A percentile compares a stretch with the other conserved stretches of the same genome.
These are phyloP conservation scores for Chlamydomonas reinhardtii DNA, from an alignment of 163 green algal species.

Conservation along the genomic window DNA sequence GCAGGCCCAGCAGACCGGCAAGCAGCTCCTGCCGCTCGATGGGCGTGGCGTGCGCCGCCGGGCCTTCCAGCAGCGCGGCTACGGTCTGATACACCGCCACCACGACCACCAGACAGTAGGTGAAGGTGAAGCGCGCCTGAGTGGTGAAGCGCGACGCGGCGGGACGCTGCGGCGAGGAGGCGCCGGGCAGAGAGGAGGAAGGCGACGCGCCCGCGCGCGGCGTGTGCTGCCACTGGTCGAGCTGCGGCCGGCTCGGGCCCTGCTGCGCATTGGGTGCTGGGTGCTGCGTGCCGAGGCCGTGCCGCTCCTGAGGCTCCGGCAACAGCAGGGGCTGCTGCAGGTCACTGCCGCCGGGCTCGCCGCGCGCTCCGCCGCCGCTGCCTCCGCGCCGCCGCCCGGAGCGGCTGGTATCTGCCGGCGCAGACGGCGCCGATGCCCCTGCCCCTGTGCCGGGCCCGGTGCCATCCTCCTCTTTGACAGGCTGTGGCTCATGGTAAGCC, in stretches of 20 bases:
- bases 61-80: conserved; percentile 38
- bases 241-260: no score
- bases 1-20: conserved; percentile 44
- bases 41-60: not conserved
- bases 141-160: not conserved
- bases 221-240: no score
- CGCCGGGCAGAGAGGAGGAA: not conserved
- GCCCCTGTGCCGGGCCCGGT: no score
- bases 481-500: conserved; percentile 32
- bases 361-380: no score
- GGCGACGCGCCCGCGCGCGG: no score
- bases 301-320: not conserved
- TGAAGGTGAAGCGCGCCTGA: conserved; percentile 38
- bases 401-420: no score
- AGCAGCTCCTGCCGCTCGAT: not conserved
- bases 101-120: conserved; percentile 37
- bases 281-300: no score
- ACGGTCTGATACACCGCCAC: conserved; percentile 58
- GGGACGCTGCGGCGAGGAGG: not conserved
- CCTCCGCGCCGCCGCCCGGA: no score
- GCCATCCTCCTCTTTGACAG: not conserved
- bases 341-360: no score
- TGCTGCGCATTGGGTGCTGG: no score
- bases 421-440: no score
- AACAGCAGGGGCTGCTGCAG: not conserved